These are phyloP conservation scores for Catharanthus roseus DNA, from an alignment of 257 asterid species.

Conservation along the genomic window DNA sequence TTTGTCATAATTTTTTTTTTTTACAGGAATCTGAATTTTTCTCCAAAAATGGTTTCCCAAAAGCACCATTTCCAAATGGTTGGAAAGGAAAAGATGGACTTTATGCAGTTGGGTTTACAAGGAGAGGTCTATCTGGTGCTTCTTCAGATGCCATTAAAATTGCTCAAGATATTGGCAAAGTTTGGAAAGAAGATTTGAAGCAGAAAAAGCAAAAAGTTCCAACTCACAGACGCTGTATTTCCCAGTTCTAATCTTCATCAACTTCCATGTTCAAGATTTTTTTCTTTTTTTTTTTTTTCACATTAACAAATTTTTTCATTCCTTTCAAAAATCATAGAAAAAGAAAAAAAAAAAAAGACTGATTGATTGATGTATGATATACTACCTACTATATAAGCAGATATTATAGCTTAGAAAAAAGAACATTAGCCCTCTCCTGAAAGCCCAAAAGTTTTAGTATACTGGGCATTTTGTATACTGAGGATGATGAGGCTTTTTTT, in stretches of 20 bases:
- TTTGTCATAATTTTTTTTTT: constrained; percentile 1
- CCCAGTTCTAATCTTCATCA: constrained; percentile 41
- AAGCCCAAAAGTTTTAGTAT: constrained; percentile 45
- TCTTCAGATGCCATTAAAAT: constrained; percentile 75
- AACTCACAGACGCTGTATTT: constrained; percentile 71
- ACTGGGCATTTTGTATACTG: constrained; percentile 41
- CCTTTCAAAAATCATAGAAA: constrained; percentile 6
- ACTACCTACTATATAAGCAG: constrained; percentile 16
- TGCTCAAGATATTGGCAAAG: constrained; percentile 62
- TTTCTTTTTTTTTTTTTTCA: no score
- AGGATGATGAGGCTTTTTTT: constrained; percentile 54
- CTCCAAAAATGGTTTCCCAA: constrained; percentile 62
- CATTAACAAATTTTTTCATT: constrained; percentile 20
- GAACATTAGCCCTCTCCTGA: constrained; percentile 53
- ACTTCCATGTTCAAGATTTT: not conserved
- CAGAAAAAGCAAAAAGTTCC: constrained; percentile 69
- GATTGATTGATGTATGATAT: constrained; percentile 12
- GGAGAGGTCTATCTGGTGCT: constrained; percentile 84
- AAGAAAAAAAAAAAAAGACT: not conserved
- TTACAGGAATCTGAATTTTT: constrained; percentile 70
- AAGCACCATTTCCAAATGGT: constrained; percentile 51
- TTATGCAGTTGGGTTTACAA: constrained; percentile 84
- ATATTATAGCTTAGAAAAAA: constrained; percentile 28
- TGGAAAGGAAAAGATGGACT: constrained; percentile 86
- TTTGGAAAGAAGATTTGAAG: constrained; percentile 67